Percentiles rank a stretch among this genome's conserved stretches.
phyloP scores from a whole-genome alignment of 108 stramenopile species.

The Pseudonitzschia multistriata region DNA sequence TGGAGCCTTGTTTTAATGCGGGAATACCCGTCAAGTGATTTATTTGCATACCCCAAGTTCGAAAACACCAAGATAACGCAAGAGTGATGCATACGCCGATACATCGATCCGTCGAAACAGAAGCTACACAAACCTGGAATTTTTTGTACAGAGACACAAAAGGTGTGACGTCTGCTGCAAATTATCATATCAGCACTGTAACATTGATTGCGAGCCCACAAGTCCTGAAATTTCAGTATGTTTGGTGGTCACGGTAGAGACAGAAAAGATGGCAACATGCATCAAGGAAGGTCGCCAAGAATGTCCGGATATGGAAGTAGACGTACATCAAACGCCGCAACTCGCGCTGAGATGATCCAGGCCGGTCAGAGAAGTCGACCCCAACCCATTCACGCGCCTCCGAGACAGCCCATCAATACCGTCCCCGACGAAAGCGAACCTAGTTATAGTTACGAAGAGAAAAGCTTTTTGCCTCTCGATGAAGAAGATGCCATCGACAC shows the following conservation, averaged over 20 bases:
- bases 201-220: neutral
- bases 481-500: constrained; percentile 39
- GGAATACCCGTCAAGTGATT: too few relatives aligned
- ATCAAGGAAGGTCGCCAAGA: neutral
- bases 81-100: too few relatives aligned
- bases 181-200: neutral
- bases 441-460: constrained; percentile 41
- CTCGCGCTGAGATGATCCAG: neutral
- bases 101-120: too few relatives aligned
- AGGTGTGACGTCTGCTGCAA: too few relatives aligned
- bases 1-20: too few relatives aligned
- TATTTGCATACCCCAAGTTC: too few relatives aligned
- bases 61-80: too few relatives aligned
- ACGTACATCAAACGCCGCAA: neutral
- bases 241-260: neutral
- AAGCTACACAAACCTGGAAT: too few relatives aligned
- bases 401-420: constrained; percentile 24
- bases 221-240: neutral
- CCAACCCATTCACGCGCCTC: constrained; percentile 38
- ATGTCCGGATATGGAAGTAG: neutral
- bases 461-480: constrained; percentile 14
- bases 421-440: constrained; percentile 59
- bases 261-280: neutral
- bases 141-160: too few relatives aligned
- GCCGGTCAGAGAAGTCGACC: neutral